phyloP scores from a whole-genome alignment of 2,329 filamentous ascomycete species.

The Cryphonectria radicalis region DNA sequence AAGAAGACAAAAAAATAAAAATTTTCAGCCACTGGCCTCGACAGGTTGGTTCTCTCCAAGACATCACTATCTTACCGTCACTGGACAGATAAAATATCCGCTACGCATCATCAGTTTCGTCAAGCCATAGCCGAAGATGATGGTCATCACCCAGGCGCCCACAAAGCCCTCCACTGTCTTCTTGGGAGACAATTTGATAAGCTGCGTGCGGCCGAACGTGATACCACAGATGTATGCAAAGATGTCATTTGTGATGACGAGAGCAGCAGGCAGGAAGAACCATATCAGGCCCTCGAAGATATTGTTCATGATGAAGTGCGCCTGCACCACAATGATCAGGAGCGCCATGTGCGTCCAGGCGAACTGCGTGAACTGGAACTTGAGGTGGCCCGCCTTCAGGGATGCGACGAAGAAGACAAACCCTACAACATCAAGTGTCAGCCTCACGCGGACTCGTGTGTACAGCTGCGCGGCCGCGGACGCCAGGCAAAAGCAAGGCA shows the following conservation, averaged over 20 bases:
- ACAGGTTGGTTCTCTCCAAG: not conserved
- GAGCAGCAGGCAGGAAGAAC: slow-evolving; percentile 94
- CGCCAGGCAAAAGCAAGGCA: not conserved
- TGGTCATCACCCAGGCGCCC: slow-evolving; percentile 93
- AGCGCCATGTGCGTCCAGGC: slow-evolving; percentile 99
- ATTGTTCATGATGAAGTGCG: slow-evolving; percentile 99
- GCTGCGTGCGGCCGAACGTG: slow-evolving; percentile 91
- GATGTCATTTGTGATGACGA: slow-evolving; percentile 98
- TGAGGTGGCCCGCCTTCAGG: slow-evolving; percentile 93
- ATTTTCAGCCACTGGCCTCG: not conserved
- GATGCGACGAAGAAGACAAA: slow-evolving; percentile 98
- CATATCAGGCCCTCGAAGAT: slow-evolving; percentile 99
- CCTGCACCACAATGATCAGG: slow-evolving; percentile 95
- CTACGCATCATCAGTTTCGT: slow-evolving; percentile 85
- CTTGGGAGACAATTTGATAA: slow-evolving; percentile 98
- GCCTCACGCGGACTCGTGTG: slow-evolving; percentile 5
- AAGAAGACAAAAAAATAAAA: not conserved
- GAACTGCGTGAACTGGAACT: slow-evolving; percentile 98
- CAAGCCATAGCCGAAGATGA: slow-evolving; percentile 80
- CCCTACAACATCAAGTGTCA: slow-evolving; percentile 54
- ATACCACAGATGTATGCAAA: slow-evolving; percentile 98
- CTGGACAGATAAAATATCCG: slow-evolving; percentile 98
- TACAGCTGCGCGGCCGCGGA: too few relatives aligned
- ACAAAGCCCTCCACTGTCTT: slow-evolving; percentile 99
- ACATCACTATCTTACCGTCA: slow-evolving; percentile 63